Evolutionary conservation across 805 yeast genomes (phyloP), one percentile per base, ranked within the genome.

Genomic region (Pichia membranifaciens): DNA sequence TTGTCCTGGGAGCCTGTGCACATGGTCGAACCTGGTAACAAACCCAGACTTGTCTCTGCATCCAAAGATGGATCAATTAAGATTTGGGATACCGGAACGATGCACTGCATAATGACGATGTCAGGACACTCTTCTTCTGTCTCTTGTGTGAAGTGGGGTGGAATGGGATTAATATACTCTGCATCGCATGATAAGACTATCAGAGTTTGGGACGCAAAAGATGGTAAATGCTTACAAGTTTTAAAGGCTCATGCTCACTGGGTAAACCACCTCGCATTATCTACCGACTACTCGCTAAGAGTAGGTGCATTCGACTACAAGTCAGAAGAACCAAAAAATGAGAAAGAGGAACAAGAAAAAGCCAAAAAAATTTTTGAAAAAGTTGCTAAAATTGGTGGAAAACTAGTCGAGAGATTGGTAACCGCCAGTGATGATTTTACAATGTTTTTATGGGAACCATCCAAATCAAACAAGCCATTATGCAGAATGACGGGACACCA

Each of bases 401-500:
- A 64, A 18, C 55, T 69, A 16, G 67, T 71, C 28, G 99, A 91
- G 65, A 72, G 95, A 54, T 76, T 93, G 65, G 96, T 89, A 3
- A 88, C 97, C 15, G 98, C 97, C 12, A 80, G 90, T 62, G 99
- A 93, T 62, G 99, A 93, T 68, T 91, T 91, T 68, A 93, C 99
- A 22, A 93, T 93, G 97, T 93, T 84, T 57, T 67, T 93, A 51
- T 93, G 99, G 99, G 95, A 90, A 58, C 98, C 97, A 17, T 66
- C 81, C 43, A 84, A 79, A 62, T 70, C 83, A 2, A 72, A 75
- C 34, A 93, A 90, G 62, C 99, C 99, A 1, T 65, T 93, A 6
- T 82, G 89, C 47, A 78, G 99, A 60, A 85, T 93, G 93, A 89
- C 96, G 1, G 99, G 99, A 23, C 99, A 93, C 66, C 99, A 93